Evolutionary conservation across 2,329 filamentous ascomycete species (phyloP).

Genomic region (Colletotrichum chlorophyti): DNA sequence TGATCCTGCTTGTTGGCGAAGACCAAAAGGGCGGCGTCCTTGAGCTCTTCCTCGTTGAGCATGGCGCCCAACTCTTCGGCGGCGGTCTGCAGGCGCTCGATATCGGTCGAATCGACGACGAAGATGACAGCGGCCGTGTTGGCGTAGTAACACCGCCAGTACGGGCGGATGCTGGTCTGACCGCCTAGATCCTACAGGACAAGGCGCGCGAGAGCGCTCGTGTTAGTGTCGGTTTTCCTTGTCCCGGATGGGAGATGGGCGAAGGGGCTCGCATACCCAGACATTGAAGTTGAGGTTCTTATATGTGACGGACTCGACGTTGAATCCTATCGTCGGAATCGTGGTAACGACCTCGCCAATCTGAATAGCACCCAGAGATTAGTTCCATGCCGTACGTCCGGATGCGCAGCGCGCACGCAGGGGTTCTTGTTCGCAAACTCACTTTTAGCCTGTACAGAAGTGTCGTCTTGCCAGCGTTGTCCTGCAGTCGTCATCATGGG

Average conservation of each 20-base stretch:
- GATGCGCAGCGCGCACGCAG: background rate
- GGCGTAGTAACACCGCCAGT: slow-evolving; percentile 99
- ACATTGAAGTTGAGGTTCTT: slow-evolving; percentile 99
- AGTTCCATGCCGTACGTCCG: slow-evolving; percentile 1
- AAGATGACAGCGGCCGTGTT: slow-evolving; percentile 99
- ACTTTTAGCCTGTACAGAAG: slow-evolving; percentile 96
- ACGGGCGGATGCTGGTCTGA: slow-evolving; percentile 97
- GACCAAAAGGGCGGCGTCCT: slow-evolving; percentile 89
- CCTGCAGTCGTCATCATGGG: slow-evolving; percentile 57
- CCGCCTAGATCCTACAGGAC: slow-evolving; percentile 84
- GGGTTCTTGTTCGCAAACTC: background rate
- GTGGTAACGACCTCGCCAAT: slow-evolving; percentile 99
- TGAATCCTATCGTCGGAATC: slow-evolving; percentile 99
- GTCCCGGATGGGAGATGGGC: background rate
- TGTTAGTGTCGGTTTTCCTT: slow-evolving; percentile 30
- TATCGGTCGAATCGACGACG: slow-evolving; percentile 97
- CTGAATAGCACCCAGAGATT: slow-evolving; percentile 51
- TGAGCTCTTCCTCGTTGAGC: slow-evolving; percentile 96
- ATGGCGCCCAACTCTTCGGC: slow-evolving; percentile 92
- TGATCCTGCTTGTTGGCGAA: slow-evolving; percentile 99
- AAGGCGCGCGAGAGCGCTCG: slow-evolving; percentile 9
- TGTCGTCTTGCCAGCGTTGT: slow-evolving; percentile 98
- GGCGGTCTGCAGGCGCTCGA: slow-evolving; percentile 90
- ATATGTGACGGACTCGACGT: slow-evolving; percentile 98
- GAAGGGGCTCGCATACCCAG: slow-evolving; percentile 72